Conservation (phyloP, 169 alveolate genomes). For the Eimeria sp. region DNA sequence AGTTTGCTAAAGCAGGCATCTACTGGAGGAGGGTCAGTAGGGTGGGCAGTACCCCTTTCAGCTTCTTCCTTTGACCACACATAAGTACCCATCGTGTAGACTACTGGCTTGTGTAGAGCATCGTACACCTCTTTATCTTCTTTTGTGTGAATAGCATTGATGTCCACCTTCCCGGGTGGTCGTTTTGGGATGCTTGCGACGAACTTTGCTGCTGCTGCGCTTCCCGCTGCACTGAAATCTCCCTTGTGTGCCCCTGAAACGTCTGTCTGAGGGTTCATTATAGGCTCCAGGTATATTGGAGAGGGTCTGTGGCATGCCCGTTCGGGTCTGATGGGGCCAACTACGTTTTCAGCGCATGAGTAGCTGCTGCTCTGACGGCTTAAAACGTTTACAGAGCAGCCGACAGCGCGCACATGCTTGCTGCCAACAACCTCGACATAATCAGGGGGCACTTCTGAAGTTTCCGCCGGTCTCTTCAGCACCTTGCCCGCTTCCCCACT, state of each 20-base stretch:
- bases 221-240: neutral
- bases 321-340: neutral
- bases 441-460: slow-evolving; percentile 78
- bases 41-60: slow-evolving; percentile 31
- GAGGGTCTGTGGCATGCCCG: slow-evolving; percentile 27
- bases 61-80: slow-evolving; percentile 75
- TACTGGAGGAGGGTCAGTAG: slow-evolving; percentile 37
- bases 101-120: slow-evolving; percentile 55
- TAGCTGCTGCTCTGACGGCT: slow-evolving; percentile 54
- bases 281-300: slow-evolving; percentile 70
- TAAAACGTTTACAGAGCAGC: neutral
- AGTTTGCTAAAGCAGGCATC: slow-evolving; percentile 58
- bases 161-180: slow-evolving; percentile 24
- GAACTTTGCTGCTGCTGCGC: slow-evolving; percentile 58
- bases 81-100: slow-evolving; percentile 60
- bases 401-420: slow-evolving; percentile 53
- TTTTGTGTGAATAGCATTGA: slow-evolving; percentile 20
- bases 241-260: neutral
- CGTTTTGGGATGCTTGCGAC: slow-evolving; percentile 67
- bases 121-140: slow-evolving; percentile 66
- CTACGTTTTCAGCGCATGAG: slow-evolving; percentile 8
- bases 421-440: slow-evolving; percentile 74
- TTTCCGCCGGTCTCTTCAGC: slow-evolving; percentile 63
- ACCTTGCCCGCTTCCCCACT: slow-evolving; percentile 33
- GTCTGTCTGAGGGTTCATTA: neutral